phyloP scores from a whole-genome alignment of 2,329 filamentous ascomycete genomes.

The Podosphaera fusca region DNA sequence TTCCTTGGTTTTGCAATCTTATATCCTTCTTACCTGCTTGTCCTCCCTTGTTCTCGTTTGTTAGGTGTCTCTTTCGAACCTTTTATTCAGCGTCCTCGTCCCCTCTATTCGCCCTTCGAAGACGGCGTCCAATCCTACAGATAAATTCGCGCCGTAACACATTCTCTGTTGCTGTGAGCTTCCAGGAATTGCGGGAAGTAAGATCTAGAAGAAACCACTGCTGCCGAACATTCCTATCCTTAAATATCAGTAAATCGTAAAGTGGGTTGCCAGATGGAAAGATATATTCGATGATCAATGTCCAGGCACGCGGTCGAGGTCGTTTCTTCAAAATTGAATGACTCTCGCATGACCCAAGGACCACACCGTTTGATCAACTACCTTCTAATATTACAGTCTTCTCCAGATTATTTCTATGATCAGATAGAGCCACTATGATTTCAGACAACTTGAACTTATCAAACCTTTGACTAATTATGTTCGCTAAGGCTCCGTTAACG shows the following conservation, averaged over 20 bases:
- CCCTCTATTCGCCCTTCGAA: no score
- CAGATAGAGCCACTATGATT: background rate
- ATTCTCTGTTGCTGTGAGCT: background rate
- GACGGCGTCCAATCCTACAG: no score
- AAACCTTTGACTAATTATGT: conserved; percentile 2
- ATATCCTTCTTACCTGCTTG: no score
- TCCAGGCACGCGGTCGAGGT: background rate
- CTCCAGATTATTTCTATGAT: background rate
- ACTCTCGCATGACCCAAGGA: background rate
- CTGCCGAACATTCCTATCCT: no score
- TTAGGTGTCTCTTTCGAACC: no score
- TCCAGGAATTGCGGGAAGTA: no score
- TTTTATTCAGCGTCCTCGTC: no score
- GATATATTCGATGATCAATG: background rate
- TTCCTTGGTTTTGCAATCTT: no score
- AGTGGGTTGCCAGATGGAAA: background rate
- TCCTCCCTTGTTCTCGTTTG: no score
- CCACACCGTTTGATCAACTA: background rate
- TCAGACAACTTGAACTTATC: background rate
- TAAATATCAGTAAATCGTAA: no score
- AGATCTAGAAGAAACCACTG: no score
- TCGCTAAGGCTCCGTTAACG: conserved; percentile 2
- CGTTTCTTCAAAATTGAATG: background rate
- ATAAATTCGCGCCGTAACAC: no score
- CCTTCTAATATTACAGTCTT: background rate